Evolutionary conservation across 2,329 filamentous ascomycete genomes (phyloP), one percentile per base, ranked within the genome.

Genomic region (Phaeosphaeria sp.): DNA sequence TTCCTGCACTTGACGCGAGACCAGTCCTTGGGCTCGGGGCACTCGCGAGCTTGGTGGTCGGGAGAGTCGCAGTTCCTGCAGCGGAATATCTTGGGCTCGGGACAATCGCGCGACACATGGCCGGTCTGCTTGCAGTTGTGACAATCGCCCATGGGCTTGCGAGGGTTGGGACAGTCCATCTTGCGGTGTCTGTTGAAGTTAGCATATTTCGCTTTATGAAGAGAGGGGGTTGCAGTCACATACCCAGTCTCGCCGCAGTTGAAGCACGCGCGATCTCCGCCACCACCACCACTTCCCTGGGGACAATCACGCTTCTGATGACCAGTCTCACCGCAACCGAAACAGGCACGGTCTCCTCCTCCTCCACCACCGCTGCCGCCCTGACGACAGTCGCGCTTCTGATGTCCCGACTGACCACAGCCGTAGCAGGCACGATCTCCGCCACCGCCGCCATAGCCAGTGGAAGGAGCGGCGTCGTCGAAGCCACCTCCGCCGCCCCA

Each of bases 21-120:
- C 82, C 82, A 83, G 66, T 87, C 83, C 42, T 78, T 80, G 3
- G 87, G 87, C 74, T 86, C 80, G 0, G 50, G 39, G 63, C 87
- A 87, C 3, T 86, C 83, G 18, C 78, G 79, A 60, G 79, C 74
- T 44, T 81, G 79, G 60, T 90, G 88, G 5, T 87, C 88, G 52
- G 87, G 84, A 42, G 84, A 74, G 20, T 87, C 87, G 64, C 89
- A 90, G 76, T 90, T 90, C 67, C 82, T 78, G 74, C 83, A 85
- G 63, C 73, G 75, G n/a, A 74, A 65, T 17, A 72, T 67, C 1
- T 62, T 64, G 20, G 68, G 67, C 42, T 76, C 65, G 25, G 67
- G 47, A 47, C 74, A 76, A 0, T 68, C 64, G 2, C 58, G 62
- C 15, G 65, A 68, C 30, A 69, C 64, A 44, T 76, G 73, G 3